Percentiles rank a stretch among this genome's conserved stretches.
Conservation (phyloP, 495 filamentous ascomycete species). For the Penicillium flavigenum region DNA sequence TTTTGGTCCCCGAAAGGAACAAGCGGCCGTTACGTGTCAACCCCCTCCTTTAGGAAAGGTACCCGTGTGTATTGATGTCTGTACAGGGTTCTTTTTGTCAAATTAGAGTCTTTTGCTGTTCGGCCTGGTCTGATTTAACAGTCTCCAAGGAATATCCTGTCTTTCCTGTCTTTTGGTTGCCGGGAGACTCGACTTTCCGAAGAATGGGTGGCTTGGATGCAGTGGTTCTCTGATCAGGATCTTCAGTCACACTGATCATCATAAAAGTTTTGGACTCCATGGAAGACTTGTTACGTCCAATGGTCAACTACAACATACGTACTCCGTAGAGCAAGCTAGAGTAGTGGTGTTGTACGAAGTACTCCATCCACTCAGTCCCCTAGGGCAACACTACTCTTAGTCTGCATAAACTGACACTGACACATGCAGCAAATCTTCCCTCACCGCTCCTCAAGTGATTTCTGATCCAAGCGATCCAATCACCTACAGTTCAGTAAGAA, state of each 20-base stretch:
- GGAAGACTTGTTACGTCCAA: neutral
- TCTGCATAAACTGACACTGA: neutral
- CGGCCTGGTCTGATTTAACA: neutral
- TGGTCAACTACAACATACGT: neutral
- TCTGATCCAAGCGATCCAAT: constrained; percentile 1
- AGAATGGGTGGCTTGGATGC: neutral
- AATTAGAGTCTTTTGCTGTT: too few relatives aligned
- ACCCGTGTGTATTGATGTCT: constrained; percentile 11
- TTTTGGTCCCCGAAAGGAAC: constrained; percentile 12
- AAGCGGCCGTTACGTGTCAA: constrained; percentile 43
- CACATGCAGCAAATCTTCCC: neutral
- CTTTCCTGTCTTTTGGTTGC: neutral
- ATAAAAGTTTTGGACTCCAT: neutral
- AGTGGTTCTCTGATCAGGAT: neutral
- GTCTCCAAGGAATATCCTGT: neutral
- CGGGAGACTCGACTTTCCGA: neutral
- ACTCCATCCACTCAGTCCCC: too few relatives aligned
- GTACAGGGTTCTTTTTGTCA: too few relatives aligned
- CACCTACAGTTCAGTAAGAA: neutral
- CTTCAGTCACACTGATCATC: constrained; percentile 2
- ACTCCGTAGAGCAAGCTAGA: neutral
- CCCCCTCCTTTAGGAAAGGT: constrained; percentile 26
- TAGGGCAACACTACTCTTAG: neutral
- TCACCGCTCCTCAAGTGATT: constrained; percentile 1
- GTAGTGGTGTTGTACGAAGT: neutral